phyloP scores from a whole-genome alignment of 345 rosid genomes.

The rapeseed (Brassica napus) region Da-Ae NC_063437.1:19172501-19173000 shows the following conservation, averaged over 20 bases:
- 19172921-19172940: neutral
- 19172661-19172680: conserved; percentile 28
- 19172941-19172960: neutral
- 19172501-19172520: neutral
- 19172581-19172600: conserved; percentile 18
- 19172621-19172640: conserved; percentile 37
- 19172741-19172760: conserved; percentile 18
- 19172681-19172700: conserved; percentile 24
- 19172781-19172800: conserved; percentile 20
- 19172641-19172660: conserved; percentile 36
- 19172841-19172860: neutral
- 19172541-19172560: conserved; percentile 10
- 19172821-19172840: neutral
- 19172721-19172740: conserved; percentile 20
- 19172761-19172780: conserved; percentile 16
- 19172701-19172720: neutral
- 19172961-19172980: neutral
- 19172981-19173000: conserved; percentile 10
- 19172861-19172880: neutral
- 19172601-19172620: conserved; percentile 21
- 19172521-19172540: conserved; percentile 5
- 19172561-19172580: conserved; percentile 22
- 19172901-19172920: neutral
- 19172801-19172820: conserved; percentile 8
- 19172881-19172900: neutral